A percentile compares a stretch with the other conserved stretches of the same genome.
These are phyloP conservation scores for Naegleria lovaniensis DNA, from an alignment of 208 protist species.

Conservation along the genomic window DNA sequence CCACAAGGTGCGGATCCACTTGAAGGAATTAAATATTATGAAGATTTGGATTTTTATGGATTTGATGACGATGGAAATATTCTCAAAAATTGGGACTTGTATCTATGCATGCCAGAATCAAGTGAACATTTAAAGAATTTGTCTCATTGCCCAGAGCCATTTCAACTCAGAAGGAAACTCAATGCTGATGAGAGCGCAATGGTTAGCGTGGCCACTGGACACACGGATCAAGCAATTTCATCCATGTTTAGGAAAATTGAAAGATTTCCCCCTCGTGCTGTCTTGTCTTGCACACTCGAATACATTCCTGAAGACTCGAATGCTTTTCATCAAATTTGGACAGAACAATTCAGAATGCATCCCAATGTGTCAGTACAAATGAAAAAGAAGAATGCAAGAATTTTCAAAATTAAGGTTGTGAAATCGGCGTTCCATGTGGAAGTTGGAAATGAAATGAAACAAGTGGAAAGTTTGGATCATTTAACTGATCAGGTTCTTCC, in stretches of 20 bases:
- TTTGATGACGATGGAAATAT: not conserved
- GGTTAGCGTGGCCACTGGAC: not conserved
- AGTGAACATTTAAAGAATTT: not conserved
- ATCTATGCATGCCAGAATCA: not conserved
- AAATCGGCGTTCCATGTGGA: not conserved
- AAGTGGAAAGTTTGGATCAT: not conserved
- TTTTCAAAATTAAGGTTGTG: not conserved
- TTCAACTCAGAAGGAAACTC: not conserved
- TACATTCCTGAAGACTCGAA: not conserved
- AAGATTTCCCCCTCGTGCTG: not conserved
- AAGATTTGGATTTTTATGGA: not conserved
- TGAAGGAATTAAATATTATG: not conserved
- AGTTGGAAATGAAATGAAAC: not conserved
- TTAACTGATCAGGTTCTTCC: not conserved
- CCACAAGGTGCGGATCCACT: not conserved
- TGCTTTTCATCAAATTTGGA: not conserved
- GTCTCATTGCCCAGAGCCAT: not conserved
- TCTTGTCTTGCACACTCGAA: not conserved
- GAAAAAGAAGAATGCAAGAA: not conserved
- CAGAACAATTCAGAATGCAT: conserved; percentile 3
- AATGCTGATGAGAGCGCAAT: not conserved
- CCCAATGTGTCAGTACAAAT: not conserved
- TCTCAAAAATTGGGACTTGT: not conserved
- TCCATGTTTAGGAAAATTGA: not conserved
- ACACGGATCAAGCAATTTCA: not conserved